Percentiles rank a stretch among this genome's conserved stretches.
phyloP scores from a whole-genome alignment of 805 yeast genomes.

The Candida insectorum region DNA sequence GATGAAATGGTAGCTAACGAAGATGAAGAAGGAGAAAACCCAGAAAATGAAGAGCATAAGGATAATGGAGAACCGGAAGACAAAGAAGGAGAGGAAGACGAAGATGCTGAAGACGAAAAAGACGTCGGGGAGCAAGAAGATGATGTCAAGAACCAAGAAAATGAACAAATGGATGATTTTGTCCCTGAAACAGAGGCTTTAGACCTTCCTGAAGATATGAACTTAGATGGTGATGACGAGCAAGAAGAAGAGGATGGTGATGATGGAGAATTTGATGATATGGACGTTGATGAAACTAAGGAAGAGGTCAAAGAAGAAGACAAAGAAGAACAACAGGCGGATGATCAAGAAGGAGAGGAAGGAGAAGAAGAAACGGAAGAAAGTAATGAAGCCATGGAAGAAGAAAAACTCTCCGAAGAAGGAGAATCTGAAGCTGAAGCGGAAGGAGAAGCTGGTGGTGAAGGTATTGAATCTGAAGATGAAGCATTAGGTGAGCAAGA shows the following conservation, averaged over 20 bases:
- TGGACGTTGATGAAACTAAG: constrained; percentile 28
- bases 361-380: constrained; percentile 30
- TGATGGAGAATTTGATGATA: constrained; percentile 22
- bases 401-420: constrained; percentile 36
- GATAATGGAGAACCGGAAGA: constrained; percentile 33
- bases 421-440: constrained; percentile 28
- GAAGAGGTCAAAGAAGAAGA: constrained; percentile 28
- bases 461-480: constrained; percentile 22
- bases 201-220: constrained; percentile 89
- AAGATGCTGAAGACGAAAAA: constrained; percentile 56
- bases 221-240: constrained; percentile 78
- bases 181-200: constrained; percentile 84
- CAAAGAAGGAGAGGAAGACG: constrained; percentile 42
- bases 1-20: constrained; percentile 50
- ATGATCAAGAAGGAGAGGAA: constrained; percentile 17
- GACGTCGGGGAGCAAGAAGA: constrained; percentile 84
- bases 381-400: constrained; percentile 18
- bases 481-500: constrained; percentile 27
- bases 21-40: constrained; percentile 33
- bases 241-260: constrained; percentile 40
- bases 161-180: constrained; percentile 64
- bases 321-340: constrained; percentile 22
- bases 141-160: constrained; percentile 65
- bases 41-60: constrained; percentile 32
- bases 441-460: constrained; percentile 26